A percentile compares a stretch with the other conserved stretches of the same genome.
Conservation (phyloP, 1,284 basidiomycete genomes). For the Ustilago loliicola region DNA sequence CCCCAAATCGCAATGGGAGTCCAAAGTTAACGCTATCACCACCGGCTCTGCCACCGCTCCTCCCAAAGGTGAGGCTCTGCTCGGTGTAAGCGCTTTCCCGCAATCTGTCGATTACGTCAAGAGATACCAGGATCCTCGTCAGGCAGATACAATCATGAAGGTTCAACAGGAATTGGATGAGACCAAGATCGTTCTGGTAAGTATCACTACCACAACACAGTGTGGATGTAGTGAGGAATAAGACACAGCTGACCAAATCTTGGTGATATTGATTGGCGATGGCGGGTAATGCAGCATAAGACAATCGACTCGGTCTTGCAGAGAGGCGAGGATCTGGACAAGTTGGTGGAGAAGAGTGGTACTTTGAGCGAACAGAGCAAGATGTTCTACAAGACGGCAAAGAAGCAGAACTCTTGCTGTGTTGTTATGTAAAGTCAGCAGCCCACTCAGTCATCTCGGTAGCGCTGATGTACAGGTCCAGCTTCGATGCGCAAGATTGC, state of each 20-base stretch:
- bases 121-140: constrained; percentile 97
- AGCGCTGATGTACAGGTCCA: too few species aligned
- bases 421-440: constrained; percentile 39
- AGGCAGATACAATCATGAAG: constrained; percentile 98
- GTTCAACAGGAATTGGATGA: constrained; percentile 99
- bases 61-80: constrained; percentile 63
- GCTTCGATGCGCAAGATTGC: too few species aligned
- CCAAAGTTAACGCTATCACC: constrained; percentile 61
- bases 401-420: constrained; percentile 76
- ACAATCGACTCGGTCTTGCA: constrained; percentile 98
- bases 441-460: too few species aligned
- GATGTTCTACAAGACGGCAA: constrained; percentile 89
- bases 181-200: constrained; percentile 87
- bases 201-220: too few species aligned
- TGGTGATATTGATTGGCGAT: neutral
- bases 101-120: constrained; percentile 83
- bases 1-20: constrained; percentile 77
- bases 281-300: constrained; percentile 77
- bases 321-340: constrained; percentile 96
- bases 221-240: too few species aligned
- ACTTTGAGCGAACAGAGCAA: constrained; percentile 91
- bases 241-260: constrained; percentile 8
- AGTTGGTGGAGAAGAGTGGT: constrained; percentile 93
- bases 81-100: constrained; percentile 68
- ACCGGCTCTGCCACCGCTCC: constrained; percentile 61